Percentiles rank a stretch among this genome's conserved stretches.
phyloP scores from a whole-genome alignment of 2,329 filamentous ascomycete genomes.

The Acephala macrosclerotiorum region DNA sequence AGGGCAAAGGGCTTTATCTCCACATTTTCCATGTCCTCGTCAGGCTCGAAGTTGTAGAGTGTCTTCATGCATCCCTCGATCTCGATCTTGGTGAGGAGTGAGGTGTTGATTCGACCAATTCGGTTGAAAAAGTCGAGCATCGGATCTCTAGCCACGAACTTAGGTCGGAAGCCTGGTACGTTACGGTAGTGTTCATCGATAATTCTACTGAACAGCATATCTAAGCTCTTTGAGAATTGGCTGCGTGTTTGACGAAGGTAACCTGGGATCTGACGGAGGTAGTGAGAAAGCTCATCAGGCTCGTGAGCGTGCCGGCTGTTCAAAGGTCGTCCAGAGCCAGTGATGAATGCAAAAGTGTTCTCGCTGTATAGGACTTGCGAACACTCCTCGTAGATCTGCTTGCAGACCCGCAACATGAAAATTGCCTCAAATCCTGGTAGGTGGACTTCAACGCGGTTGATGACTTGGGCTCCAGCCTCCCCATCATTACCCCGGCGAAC shows the following conservation, averaged over 20 bases:
- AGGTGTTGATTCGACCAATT: neutral
- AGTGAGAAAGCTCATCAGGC: neutral
- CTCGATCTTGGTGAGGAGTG: constrained; percentile 3
- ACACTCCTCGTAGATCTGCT: neutral
- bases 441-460: neutral
- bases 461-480: neutral
- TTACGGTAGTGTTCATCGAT: neutral
- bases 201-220: neutral
- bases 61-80: neutral
- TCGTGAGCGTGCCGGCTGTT: neutral
- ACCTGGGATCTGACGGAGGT: neutral
- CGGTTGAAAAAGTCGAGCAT: constrained; percentile 4
- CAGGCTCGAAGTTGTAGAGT: neutral
- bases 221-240: neutral
- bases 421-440: neutral
- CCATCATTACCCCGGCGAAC: neutral
- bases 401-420: neutral
- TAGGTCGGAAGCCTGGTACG: too few species aligned
- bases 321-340: neutral
- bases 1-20: neutral
- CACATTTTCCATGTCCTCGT: neutral
- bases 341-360: constrained; percentile 1
- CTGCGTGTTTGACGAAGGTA: too few species aligned
- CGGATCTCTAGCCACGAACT: constrained; percentile 1
- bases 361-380: neutral